Base-by-base conservation (phyloP, 2,329 filamentous ascomycete species). In the Fusarium incarnatum region DNA sequence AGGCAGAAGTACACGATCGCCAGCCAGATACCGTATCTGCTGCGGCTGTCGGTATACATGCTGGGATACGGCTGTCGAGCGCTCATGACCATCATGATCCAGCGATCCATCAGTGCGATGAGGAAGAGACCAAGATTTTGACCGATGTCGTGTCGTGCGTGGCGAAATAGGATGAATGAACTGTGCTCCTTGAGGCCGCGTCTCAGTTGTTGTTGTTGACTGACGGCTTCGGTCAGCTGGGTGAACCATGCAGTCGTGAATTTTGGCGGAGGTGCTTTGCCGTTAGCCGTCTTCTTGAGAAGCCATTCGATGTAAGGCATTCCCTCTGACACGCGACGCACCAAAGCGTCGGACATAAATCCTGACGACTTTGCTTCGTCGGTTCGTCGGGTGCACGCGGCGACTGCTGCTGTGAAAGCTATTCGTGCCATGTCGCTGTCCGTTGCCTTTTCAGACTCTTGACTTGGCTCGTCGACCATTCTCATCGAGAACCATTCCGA, bases 191-290 rank as follows among this genome's bases (percentile, higher is more conserved):
- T 71, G 3, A 71, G 50, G 4, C 68, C 68, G 4, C 68, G 54
- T 12, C 58, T 60, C 11, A 71, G 9, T 2, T 64, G 58, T 12
- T 59, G 47, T 13, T 71, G 68, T 12, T 67, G 64, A 5, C 62
- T 65, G 2, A 27, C 57, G 3, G 68, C 52, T 28, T 71, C 68
- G 12, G 25, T 25, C 13, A 71, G 50, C 45, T 68, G 56, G 3
- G 68, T 71, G 37, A 71, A 71, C 67, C 67, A 71, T 11, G 64
- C 68, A 8, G 64, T 71, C 9, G 59, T 70, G 23, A 71, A 71
- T 10, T 48, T 34, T 3, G 56, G 54, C 1, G 56, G 60, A 28
- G 40, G 50, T 41, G 34, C 45, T 42, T 48, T 22, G n/a, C 45
- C 12, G 25, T 28, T 3, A 55, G 63, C 6, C 27, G 59, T 62